Evolutionary conservation across 1,284 basidiomycete genomes (phyloP).

Genomic region (Ceratobasidium sp.): DNA sequence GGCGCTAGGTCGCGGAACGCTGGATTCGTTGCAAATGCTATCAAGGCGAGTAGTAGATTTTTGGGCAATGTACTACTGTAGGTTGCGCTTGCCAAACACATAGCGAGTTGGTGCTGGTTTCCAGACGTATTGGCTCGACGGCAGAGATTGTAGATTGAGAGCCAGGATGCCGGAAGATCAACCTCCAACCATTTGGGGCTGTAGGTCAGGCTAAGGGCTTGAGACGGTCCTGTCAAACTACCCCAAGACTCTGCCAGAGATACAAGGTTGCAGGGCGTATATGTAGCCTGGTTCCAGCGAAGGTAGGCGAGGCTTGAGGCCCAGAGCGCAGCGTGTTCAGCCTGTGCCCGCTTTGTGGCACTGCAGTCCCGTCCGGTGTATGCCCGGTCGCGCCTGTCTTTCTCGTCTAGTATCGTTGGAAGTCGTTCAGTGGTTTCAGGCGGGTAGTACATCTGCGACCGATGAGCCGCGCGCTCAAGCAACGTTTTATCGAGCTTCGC

Average conservation of each 20-base stretch:
- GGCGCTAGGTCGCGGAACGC: neutral
- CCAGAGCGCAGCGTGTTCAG: conserved; percentile 6
- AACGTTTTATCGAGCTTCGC: neutral
- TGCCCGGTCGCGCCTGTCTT: too few species aligned
- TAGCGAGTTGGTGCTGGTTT: neutral
- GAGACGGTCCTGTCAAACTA: neutral
- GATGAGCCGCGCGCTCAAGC: conserved; percentile 17
- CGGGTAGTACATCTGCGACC: conserved; percentile 18
- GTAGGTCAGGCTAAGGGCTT: neutral
- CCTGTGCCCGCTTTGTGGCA: neutral
- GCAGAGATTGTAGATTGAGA: conserved; percentile 14
- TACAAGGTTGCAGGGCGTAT: neutral
- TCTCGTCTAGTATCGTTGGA: neutral
- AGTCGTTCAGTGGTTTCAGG: neutral
- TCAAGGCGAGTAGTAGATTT: conserved; percentile 22
- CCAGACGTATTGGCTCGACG: neutral
- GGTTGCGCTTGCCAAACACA: conserved; percentile 5
- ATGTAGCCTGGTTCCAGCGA: neutral
- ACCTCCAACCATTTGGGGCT: conserved; percentile 3
- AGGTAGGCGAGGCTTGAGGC: neutral
- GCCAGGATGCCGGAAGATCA: conserved; percentile 1
- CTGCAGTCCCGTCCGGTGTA: neutral
- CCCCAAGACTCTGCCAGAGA: conserved; percentile 5
- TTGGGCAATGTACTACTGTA: neutral
- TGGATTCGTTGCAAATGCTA: conserved; percentile 23